Conservation (phyloP, 495 filamentous ascomycete genomes). For the Tuber aestivum region DNA sequence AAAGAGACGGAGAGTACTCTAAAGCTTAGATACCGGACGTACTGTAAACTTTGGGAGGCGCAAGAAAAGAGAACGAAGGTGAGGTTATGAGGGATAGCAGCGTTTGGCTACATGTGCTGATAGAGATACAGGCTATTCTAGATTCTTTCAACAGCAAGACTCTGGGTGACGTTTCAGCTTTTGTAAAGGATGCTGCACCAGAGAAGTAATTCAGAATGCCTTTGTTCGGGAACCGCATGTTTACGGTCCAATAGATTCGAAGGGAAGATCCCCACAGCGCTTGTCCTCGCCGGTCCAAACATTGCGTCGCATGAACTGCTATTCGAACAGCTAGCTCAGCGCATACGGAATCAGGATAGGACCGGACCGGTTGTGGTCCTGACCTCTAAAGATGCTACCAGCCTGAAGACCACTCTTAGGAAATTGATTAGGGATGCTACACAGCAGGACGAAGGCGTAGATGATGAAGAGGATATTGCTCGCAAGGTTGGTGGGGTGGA, state of each 20-base stretch:
- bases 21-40: constrained; percentile 56
- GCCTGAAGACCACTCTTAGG: constrained; percentile 76
- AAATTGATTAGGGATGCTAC: constrained; percentile 70
- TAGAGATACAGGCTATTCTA: constrained; percentile 51
- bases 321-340: constrained; percentile 60
- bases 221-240: constrained; percentile 6
- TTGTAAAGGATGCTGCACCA: constrained; percentile 53
- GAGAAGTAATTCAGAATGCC: constrained; percentile 43
- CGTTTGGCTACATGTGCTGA: not conserved
- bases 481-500: constrained; percentile 45
- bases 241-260: constrained; percentile 43
- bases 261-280: constrained; percentile 64
- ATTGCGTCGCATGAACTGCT: constrained; percentile 70
- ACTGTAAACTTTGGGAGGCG: constrained; percentile 59
- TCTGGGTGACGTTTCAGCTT: constrained; percentile 58
- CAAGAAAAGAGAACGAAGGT: constrained; percentile 68
- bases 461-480: constrained; percentile 49
- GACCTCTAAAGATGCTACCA: constrained; percentile 69
- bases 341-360: constrained; percentile 48
- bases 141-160: constrained; percentile 58
- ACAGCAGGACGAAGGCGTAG: constrained; percentile 48
- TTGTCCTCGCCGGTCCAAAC: constrained; percentile 82
- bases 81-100: constrained; percentile 15
- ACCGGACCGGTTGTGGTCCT: constrained; percentile 59
- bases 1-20: constrained; percentile 53